A percentile compares a stretch with the other conserved stretches of the same genome.
phyloP scores from a whole-genome alignment of 257 asterid species.

The Solanum peruvianum region DNA sequence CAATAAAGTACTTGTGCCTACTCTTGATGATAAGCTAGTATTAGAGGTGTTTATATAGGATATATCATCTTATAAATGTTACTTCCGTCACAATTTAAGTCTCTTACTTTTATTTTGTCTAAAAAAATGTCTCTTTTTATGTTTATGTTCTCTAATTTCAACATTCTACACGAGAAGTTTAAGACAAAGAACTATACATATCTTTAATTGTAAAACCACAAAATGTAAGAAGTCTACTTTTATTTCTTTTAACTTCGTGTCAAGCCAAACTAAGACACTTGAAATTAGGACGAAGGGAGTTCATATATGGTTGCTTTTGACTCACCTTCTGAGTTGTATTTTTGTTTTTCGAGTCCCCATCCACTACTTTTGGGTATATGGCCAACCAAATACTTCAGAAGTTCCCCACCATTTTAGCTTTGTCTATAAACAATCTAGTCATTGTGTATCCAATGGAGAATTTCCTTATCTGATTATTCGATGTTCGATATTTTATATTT shows the following conservation, averaged over 20 bases:
- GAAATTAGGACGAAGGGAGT: neutral
- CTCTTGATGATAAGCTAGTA: neutral
- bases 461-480: neutral
- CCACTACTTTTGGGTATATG: neutral
- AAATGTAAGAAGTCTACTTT: neutral
- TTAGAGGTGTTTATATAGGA: neutral
- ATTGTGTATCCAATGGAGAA: neutral
- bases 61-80: neutral
- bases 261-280: neutral
- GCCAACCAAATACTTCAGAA: neutral
- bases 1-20: neutral
- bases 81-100: neutral
- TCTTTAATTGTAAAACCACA: neutral
- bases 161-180: neutral
- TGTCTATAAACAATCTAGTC: neutral
- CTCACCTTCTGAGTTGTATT: neutral
- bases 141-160: neutral
- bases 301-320: neutral
- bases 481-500: neutral
- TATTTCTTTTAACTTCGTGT: neutral
- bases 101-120: neutral
- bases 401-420: neutral
- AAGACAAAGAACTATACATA: neutral
- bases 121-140: neutral
- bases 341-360: neutral